Evolutionary conservation across 2,329 filamentous ascomycete genomes (phyloP).

Genomic region (Phialocephala subalpina): DNA sequence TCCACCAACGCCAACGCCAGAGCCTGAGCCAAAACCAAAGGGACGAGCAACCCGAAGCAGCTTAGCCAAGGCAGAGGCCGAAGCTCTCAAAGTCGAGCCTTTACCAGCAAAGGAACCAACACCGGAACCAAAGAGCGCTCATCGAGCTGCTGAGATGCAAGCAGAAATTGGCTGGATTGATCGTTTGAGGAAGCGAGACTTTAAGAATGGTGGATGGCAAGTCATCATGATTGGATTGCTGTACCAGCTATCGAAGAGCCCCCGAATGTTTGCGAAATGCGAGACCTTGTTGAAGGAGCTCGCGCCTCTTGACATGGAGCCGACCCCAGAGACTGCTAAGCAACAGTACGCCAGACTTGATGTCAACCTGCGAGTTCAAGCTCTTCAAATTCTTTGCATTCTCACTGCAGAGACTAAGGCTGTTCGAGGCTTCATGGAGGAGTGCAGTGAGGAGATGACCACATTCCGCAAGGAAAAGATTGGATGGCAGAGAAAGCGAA

Average conservation of each 20-base stretch:
- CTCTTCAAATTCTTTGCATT: constrained; percentile 86
- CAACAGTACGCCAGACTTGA: constrained; percentile 79
- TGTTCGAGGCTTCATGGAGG: constrained; percentile 87
- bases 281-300: constrained; percentile 82
- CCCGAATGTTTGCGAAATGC: constrained; percentile 73
- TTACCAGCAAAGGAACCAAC: constrained; percentile 48
- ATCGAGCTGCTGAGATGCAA: constrained; percentile 81
- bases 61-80: constrained; percentile 81
- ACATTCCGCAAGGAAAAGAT: constrained; percentile 95
- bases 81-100: constrained; percentile 66
- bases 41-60: constrained; percentile 85
- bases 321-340: constrained; percentile 77
- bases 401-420: constrained; percentile 87
- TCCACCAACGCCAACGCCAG: constrained; percentile 66
- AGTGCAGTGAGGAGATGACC: constrained; percentile 94
- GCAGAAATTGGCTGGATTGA: constrained; percentile 84
- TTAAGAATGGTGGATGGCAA: constrained; percentile 90
- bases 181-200: constrained; percentile 82
- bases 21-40: constrained; percentile 72
- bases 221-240: constrained; percentile 87
- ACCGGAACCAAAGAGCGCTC: constrained; percentile 57
- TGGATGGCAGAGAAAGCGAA: constrained; percentile 83
- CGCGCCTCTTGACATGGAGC: constrained; percentile 79
- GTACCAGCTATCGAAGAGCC: constrained; percentile 82
- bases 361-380: constrained; percentile 81